Evolutionary conservation across 257 asterid species (phyloP), one percentile per base, ranked within the genome.

Genomic region (Schizonepeta tenuifolia): DNA sequence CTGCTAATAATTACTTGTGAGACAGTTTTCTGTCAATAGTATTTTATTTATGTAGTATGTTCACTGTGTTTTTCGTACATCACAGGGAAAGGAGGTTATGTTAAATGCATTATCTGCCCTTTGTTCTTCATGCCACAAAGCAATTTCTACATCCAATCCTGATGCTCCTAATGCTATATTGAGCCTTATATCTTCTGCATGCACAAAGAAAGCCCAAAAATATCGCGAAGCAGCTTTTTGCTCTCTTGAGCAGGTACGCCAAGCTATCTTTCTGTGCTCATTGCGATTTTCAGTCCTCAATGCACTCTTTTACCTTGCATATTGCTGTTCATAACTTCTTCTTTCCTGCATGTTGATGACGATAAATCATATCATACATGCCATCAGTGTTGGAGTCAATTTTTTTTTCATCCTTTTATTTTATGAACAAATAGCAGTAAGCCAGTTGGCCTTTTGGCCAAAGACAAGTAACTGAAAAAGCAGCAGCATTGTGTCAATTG

Each of bases 61-160:
- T 33, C 64, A 33, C 44, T 67, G 56, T 62, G 35, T 76, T 72
- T 77, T 60, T 78, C 44, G 31, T 68, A 58, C 64, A 5, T 75
- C 65, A 73, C 93, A 94, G 99, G 99, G 99, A 43, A 94, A 94
- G 88, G 99, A 94, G 14, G 88, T 77, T n/a, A 76, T 94, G 64
- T 80, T 91, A 63, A 60, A 79, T 82, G 97, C 99, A 65, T 81
- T 91, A 70, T 88, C 97, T 80, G 86, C 94, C 72, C 85, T 94
- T 53, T 94, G 97, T 73, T 79, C 80, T 9, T 87, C 97, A 12
- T 91, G 97, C 77, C 90, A 87, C 53, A 75, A 83, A 81, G 86
- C 87, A 67, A 86, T 94, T 73, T 84, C 86, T 83, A 83, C 90
- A 71, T 81, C 85, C 24, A 84, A 77, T 80, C 89, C 88, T 55